Conservation (phyloP, 768 basidiomycete genomes). For the Fomitopsis serialis region DNA sequence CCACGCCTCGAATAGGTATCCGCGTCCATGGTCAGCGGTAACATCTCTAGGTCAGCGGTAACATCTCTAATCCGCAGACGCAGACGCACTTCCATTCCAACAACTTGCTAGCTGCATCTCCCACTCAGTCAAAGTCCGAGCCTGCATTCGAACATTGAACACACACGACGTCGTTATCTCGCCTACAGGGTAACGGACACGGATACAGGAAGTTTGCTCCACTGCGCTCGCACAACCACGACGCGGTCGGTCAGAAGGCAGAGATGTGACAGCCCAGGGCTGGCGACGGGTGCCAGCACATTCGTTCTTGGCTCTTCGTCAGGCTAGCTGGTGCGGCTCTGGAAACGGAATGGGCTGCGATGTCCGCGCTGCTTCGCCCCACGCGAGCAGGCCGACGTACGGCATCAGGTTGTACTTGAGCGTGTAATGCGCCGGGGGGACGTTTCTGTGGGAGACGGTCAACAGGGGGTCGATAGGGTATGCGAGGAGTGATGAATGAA, state of each 20-base stretch:
- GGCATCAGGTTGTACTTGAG: slow-evolving; percentile 92
- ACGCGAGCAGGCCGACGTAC: slow-evolving; percentile 73
- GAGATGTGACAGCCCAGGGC: too few species aligned
- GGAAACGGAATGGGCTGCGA: slow-evolving; percentile 30
- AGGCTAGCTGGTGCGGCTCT: slow-evolving; percentile 16
- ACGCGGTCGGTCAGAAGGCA: too few species aligned
- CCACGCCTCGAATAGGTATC: neutral
- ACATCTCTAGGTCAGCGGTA: neutral
- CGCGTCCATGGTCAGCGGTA: neutral
- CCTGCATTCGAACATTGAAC: too few species aligned
- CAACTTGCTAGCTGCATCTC: too few species aligned
- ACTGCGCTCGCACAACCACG: too few species aligned
- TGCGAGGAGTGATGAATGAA: neutral
- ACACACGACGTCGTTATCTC: too few species aligned
- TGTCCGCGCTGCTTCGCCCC: slow-evolving; percentile 63
- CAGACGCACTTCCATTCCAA: too few species aligned
- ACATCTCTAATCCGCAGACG: neutral
- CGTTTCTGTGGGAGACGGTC: slow-evolving; percentile 41
- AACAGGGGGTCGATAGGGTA: neutral
- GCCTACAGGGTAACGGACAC: too few species aligned
- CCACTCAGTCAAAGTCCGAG: too few species aligned
- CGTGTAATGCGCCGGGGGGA: slow-evolving; percentile 58
- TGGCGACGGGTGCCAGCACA: too few species aligned
- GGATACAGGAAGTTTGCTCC: too few species aligned
- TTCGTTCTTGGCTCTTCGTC: too few species aligned